Conservation (phyloP, 176 grass and related monocot species). For the Ananas comosus region DNA sequence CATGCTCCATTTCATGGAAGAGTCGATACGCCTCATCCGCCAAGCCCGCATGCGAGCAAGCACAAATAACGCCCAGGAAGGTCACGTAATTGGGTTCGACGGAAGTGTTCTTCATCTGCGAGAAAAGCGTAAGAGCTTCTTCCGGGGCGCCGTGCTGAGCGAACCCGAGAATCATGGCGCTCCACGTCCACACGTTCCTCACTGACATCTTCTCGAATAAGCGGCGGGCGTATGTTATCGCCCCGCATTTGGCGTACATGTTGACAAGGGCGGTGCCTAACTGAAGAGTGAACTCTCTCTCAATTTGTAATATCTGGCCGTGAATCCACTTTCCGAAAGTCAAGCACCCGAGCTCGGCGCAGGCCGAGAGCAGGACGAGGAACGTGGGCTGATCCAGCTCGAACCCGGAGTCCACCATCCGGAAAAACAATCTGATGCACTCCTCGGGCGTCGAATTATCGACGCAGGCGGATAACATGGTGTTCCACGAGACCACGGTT, state of each 20-base stretch:
- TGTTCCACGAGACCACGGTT: conserved; percentile 55
- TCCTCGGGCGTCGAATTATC: conserved; percentile 8
- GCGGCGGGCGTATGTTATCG: conserved; percentile 10
- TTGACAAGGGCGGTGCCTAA: conserved; percentile 34
- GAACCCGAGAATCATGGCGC: conserved; percentile 42
- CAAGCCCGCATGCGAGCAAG: conserved; percentile 45
- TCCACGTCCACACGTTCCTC: conserved; percentile 61
- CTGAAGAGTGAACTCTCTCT: conserved; percentile 32
- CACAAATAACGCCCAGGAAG: conserved; percentile 41
- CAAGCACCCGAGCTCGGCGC: conserved; percentile 30
- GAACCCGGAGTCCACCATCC: conserved; percentile 29
- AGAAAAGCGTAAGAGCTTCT: conserved; percentile 31
- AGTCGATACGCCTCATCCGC: conserved; percentile 28
- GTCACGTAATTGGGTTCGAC: conserved; percentile 40
- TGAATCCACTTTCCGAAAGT: conserved; percentile 41
- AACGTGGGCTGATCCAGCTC: conserved; percentile 38
- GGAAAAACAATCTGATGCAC: conserved; percentile 7
- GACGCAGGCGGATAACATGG: conserved; percentile 21
- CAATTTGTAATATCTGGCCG: conserved; percentile 26
- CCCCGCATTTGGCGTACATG: conserved; percentile 55
- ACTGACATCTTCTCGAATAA: conserved; percentile 31
- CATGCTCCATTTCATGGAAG: conserved; percentile 41
- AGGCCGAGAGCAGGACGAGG: conserved; percentile 39
- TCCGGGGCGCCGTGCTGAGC: conserved; percentile 31
- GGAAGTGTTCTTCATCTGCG: conserved; percentile 26